These are phyloP conservation scores for Gentiana dahurica DNA, from an alignment of 257 asterid genomes.

Conservation along the genomic window DNA sequence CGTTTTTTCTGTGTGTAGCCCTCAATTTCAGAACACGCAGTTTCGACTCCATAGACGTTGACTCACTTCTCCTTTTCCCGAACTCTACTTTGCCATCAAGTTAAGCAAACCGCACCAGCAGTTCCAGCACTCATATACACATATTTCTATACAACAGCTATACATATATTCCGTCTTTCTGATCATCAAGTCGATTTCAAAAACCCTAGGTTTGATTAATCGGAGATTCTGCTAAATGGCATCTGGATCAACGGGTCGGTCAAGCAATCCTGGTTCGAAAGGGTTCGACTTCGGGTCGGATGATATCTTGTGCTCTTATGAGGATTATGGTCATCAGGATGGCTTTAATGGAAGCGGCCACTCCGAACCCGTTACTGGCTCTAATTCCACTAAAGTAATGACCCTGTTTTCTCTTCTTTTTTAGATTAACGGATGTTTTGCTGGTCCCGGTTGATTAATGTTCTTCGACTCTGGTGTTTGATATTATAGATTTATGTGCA, in stretches of 20 bases:
- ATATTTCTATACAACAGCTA: background rate
- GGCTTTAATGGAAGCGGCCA: slow-evolving; percentile 44
- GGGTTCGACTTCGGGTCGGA: slow-evolving; percentile 71
- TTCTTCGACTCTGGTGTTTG: background rate
- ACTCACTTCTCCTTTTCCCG: background rate
- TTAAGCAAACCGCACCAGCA: slow-evolving; percentile 7
- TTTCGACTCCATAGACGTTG: no score
- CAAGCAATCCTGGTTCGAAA: slow-evolving; percentile 39
- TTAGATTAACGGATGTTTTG: background rate
- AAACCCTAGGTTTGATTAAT: slow-evolving; percentile 6
- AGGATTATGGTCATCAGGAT: slow-evolving; percentile 60
- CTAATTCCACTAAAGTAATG: slow-evolving; percentile 13
- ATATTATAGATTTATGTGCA: no score
- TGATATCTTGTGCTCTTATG: slow-evolving; percentile 75
- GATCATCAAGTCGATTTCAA: no score
- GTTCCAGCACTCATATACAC: background rate
- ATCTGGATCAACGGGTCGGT: slow-evolving; percentile 64
- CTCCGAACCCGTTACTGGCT: slow-evolving; percentile 39
- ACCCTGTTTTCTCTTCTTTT: background rate
- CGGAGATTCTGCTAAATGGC: slow-evolving; percentile 40
- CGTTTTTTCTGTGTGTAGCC: no score
- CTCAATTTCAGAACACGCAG: no score
- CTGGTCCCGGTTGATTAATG: background rate
- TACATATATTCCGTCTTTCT: no score
- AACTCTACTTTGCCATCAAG: slow-evolving; percentile 11